Conservation (phyloP, 306 rosid genomes). For the Hylodesmum podocarpum region DNA sequence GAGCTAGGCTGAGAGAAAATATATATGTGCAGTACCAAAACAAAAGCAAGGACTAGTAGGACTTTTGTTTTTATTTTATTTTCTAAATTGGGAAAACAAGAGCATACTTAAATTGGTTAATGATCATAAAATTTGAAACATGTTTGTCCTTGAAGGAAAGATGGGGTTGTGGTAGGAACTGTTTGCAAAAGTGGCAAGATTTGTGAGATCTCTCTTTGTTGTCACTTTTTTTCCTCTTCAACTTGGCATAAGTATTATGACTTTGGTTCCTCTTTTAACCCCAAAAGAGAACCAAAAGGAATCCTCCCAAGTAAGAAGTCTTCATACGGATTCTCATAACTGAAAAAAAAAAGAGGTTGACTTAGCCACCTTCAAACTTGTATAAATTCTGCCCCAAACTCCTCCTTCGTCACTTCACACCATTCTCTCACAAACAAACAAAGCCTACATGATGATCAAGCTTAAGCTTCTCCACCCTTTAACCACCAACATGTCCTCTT, state of each 20-base stretch:
- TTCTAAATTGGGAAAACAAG: conserved; percentile 48
- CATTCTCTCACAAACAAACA: conserved; percentile 30
- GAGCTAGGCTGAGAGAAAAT: conserved; percentile 36
- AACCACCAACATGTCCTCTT: conserved; percentile 22
- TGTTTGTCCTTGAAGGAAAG: conserved; percentile 51
- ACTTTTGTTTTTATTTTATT: background rate
- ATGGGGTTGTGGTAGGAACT: conserved; percentile 67
- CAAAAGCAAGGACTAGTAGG: conserved; percentile 7
- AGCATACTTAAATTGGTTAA: conserved; percentile 47
- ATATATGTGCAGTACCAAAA: conserved; percentile 29
- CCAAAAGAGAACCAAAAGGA: conserved; percentile 51
- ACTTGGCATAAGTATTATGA: conserved; percentile 64
- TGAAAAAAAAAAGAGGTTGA: conserved; percentile 66
- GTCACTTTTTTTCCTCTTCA: conserved; percentile 59
- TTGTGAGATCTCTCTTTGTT: conserved; percentile 70
- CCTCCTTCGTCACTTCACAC: conserved; percentile 38
- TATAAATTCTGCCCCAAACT: conserved; percentile 59
- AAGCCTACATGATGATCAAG: conserved; percentile 31
- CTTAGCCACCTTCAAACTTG: conserved; percentile 54
- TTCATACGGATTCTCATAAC: conserved; percentile 67
- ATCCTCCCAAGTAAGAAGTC: conserved; percentile 62
- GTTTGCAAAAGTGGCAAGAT: conserved; percentile 79
- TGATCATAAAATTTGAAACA: conserved; percentile 32
- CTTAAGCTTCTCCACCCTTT: conserved; percentile 51
- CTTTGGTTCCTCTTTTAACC: conserved; percentile 47